Evolutionary conservation across 306 rosid genomes (phyloP), one percentile per base, ranked within the genome.

Genomic region (Oxytropis ochrocephala): DNA sequence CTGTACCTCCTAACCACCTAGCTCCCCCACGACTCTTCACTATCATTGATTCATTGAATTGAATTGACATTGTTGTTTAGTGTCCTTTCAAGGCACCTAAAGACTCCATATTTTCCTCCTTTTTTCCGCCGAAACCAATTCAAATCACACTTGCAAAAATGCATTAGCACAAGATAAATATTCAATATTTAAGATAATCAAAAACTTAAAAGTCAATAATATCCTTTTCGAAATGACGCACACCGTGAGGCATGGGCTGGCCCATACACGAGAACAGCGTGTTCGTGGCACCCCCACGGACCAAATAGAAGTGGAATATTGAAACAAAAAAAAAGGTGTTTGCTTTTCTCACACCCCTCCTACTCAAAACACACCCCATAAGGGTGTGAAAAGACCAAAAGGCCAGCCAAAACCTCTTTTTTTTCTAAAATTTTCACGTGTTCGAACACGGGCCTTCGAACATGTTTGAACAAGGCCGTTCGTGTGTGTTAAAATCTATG

Each of bases 221-320:
- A 5, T 17, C 14, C 48, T 7, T 50, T 47, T 63, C 7, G 21
- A 42, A 10, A 11, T 47, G 67, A 47, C 74, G 61, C 33, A 75
- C 1, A 5, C 4, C 4, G 11, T 19, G 51, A 54, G 6, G 70
- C 11, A n/a, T 13, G 68, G 79, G 43, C 53, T 6, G 53, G 52
- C 61, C 68, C 79, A 55, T 21, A 14, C 75, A 36, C 59, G 7
- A 56, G 35, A 35, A n/a, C 39, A 2, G 29, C 80, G 47, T 49
- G 69, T 29, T 39, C 42, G 53, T 6, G 43, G 38, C 63, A 67
- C 52, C 7, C 52, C 42, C 44, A 33, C 41, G 19, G 62, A 3
- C 71, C 58, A 55, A 49, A 27, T 4, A 47, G 1, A 48, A 13
- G 7, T 18, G 32, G 3, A 64, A 54, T 51, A 44, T 24, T 24